phyloP scores from a whole-genome alignment of 2,329 filamentous ascomycete species.

The Madurella fahalii region DNA sequence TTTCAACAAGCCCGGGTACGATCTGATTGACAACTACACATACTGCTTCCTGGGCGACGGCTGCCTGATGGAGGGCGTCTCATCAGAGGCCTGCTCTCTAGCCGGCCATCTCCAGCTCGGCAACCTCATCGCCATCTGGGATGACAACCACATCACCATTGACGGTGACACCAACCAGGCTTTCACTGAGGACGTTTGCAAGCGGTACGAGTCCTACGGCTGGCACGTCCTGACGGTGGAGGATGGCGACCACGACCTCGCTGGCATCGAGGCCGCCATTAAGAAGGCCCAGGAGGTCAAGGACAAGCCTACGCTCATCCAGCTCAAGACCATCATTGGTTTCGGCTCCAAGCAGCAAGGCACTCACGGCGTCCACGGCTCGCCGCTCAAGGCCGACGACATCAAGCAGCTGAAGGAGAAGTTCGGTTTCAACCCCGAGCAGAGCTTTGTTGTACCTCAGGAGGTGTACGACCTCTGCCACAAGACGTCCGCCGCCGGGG shows the following conservation, averaged over 20 bases:
- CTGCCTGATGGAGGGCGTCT: conserved; percentile 97
- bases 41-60: conserved; percentile 97
- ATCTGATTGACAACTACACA: conserved; percentile 93
- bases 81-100: conserved; percentile 83
- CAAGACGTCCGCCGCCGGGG: conserved; percentile 81
- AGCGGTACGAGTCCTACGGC: conserved; percentile 95
- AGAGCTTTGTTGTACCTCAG: conserved; percentile 90
- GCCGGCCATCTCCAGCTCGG: conserved; percentile 96
- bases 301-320: conserved; percentile 96
- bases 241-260: conserved; percentile 85
- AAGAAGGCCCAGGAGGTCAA: conserved; percentile 79
- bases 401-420: conserved; percentile 88
- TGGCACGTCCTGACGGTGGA: conserved; percentile 86
- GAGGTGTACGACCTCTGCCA: conserved; percentile 88
- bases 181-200: conserved; percentile 94
- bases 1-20: conserved; percentile 96
- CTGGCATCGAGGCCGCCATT: conserved; percentile 83
- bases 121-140: conserved; percentile 95
- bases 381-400: conserved; percentile 91
- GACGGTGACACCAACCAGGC: conserved; percentile 94
- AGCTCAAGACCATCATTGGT: conserved; percentile 95
- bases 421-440: conserved; percentile 92
- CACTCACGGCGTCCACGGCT: conserved; percentile 93
- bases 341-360: conserved; percentile 91
- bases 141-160: conserved; percentile 96